A percentile compares a stretch with the other conserved stretches of the same genome.
These are phyloP conservation scores for Evernia prunastri DNA, from an alignment of 495 filamentous ascomycete species.

Conservation along the genomic window DNA sequence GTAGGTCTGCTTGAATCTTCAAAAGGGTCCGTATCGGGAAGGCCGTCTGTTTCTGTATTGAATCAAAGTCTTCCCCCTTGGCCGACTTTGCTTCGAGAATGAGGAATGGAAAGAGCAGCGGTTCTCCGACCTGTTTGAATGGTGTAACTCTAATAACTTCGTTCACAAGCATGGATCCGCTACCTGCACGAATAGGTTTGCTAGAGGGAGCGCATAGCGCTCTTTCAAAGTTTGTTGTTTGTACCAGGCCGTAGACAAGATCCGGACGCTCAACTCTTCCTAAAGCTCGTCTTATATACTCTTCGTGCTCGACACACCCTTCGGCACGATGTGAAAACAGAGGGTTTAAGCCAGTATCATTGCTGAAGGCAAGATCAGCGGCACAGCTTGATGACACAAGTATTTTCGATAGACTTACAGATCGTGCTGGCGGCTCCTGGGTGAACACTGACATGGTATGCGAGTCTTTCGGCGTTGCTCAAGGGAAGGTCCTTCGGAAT, in stretches of 20 bases:
- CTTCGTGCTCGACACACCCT: not conserved
- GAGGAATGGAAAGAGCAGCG: conserved; percentile 24
- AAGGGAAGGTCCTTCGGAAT: not conserved
- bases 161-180: not conserved
- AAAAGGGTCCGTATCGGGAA: conserved; percentile 23
- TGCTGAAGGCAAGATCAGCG: not conserved
- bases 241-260: conserved; percentile 19
- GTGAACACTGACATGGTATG: not conserved
- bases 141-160: conserved; percentile 10
- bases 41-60: conserved; percentile 25
- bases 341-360: not conserved
- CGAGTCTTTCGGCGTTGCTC: not conserved
- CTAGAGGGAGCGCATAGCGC: conserved; percentile 1
- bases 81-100: conserved; percentile 26
- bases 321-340: not conserved
- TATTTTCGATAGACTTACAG: not conserved
- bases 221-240: conserved; percentile 18
- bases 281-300: not conserved
- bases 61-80: conserved; percentile 1
- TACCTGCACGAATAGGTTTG: not conserved
- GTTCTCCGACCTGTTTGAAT: conserved; percentile 2
- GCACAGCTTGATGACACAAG: no score
- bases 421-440: not conserved
- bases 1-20: conserved; percentile 20
- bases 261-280: conserved; percentile 15